These are phyloP conservation scores for Petunia axillaris DNA, from an alignment of 257 asterid genomes.

Conservation along the genomic window DNA sequence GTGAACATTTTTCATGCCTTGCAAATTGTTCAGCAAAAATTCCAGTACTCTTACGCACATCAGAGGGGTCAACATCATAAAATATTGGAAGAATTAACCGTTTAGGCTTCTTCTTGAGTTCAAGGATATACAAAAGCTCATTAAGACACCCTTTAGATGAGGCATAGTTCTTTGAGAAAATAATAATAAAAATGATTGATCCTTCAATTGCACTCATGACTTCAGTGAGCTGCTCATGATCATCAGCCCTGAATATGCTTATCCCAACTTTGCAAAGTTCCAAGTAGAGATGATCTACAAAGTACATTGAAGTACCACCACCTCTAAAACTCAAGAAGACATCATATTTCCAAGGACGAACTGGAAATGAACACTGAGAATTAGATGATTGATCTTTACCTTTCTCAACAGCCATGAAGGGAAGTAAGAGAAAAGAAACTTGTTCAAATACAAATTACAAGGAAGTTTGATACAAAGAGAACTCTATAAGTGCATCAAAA, in stretches of 20 bases:
- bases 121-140: background rate
- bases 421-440: too few species aligned
- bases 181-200: background rate
- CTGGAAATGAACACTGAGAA: background rate
- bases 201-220: background rate
- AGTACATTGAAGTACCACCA: background rate
- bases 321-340: background rate
- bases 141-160: background rate
- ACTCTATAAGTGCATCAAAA: too few species aligned
- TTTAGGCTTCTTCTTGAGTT: background rate
- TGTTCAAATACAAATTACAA: background rate
- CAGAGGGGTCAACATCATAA: conserved; percentile 6
- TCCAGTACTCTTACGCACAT: background rate
- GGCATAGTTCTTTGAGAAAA: background rate
- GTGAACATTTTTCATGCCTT: background rate
- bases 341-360: background rate
- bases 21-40: background rate
- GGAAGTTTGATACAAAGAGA: background rate
- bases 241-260: background rate
- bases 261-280: background rate
- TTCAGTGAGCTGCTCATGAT: background rate
- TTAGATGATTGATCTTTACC: background rate
- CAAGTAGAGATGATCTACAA: background rate
- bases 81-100: background rate
- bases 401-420: background rate